Percentiles rank a stretch among this genome's conserved stretches.
Conservation (phyloP, 192 early-diverging fungal species). For the Tieghemiomyces parasiticus region DNA sequence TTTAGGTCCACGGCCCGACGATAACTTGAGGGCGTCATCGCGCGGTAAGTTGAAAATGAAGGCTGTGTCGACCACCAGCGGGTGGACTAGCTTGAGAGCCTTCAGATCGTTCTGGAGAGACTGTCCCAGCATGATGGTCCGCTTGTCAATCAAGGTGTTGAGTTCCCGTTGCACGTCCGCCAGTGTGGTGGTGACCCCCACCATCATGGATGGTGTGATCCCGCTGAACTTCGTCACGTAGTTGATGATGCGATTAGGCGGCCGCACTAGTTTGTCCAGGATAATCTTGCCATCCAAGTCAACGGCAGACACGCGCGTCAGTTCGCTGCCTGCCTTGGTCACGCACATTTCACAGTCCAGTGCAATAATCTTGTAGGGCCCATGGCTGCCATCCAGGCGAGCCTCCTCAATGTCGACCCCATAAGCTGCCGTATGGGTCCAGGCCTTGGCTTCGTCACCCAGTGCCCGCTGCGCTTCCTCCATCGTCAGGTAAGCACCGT, state of each 20-base stretch:
- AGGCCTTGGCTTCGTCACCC: slow-evolving; percentile 13
- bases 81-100: slow-evolving; percentile 40
- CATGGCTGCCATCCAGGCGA: slow-evolving; percentile 11
- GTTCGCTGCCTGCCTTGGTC: slow-evolving; percentile 20
- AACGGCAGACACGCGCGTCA: slow-evolving; percentile 38
- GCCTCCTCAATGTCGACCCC: slow-evolving; percentile 5
- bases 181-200: slow-evolving; percentile 21
- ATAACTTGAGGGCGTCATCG: slow-evolving; percentile 2
- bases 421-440: slow-evolving; percentile 28
- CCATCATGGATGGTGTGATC: slow-evolving; percentile 31
- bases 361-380: slow-evolving; percentile 21
- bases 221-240: slow-evolving; percentile 40
- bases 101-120: slow-evolving; percentile 53
- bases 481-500: not conserved
- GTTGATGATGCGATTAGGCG: slow-evolving; percentile 32
- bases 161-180: slow-evolving; percentile 31
- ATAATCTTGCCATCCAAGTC: slow-evolving; percentile 21
- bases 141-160: slow-evolving; percentile 21
- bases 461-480: not conserved
- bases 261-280: slow-evolving; percentile 34
- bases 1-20: slow-evolving; percentile 30
- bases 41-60: slow-evolving; percentile 34
- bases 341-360: slow-evolving; percentile 45
- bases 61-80: slow-evolving; percentile 47
- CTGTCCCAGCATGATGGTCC: slow-evolving; percentile 36